A percentile compares a stretch with the other conserved stretches of the same genome.
Evolutionary conservation across 2,329 filamentous ascomycete genomes (phyloP).

Genomic region (Rugonectria rugulosa): DNA sequence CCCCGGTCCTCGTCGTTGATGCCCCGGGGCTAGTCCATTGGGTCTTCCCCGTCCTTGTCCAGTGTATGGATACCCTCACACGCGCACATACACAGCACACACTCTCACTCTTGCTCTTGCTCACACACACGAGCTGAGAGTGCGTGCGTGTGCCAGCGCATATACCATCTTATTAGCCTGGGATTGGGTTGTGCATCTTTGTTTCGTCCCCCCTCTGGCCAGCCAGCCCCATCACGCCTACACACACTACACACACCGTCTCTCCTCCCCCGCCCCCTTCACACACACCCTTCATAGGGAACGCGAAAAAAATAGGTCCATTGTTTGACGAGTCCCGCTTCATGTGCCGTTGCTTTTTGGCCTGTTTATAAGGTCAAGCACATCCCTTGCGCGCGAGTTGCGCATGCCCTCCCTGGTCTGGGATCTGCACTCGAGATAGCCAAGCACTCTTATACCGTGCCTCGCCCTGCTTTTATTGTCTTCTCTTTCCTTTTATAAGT

Average conservation of each 20-base stretch:
- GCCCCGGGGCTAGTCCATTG: constrained; percentile 20
- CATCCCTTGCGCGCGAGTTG: constrained; percentile 15
- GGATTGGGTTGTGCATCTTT: constrained; percentile 26
- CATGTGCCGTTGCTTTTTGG: constrained; percentile 1
- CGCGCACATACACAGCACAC: not conserved
- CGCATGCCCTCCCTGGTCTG: not conserved
- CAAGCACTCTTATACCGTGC: not conserved
- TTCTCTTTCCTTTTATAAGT: not conserved
- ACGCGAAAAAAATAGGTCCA: not conserved
- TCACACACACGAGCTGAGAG: too few relatives aligned
- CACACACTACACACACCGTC: constrained; percentile 30
- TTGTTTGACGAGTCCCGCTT: constrained; percentile 14
- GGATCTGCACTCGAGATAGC: constrained; percentile 1
- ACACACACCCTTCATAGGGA: constrained; percentile 15
- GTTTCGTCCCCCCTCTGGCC: constrained; percentile 28
- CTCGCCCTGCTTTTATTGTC: not conserved
- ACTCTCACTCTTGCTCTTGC: too few relatives aligned
- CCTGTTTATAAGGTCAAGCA: constrained; percentile 19
- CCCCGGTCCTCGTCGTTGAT: constrained; percentile 26
- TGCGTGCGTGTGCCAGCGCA: constrained; percentile 39
- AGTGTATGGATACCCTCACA: constrained; percentile 29
- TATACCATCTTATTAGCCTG: constrained; percentile 30
- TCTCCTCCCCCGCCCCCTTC: constrained; percentile 13
- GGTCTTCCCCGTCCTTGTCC: constrained; percentile 15
- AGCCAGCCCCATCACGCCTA: constrained; percentile 29